Evolutionary conservation across 352 stramenopile genomes (phyloP).

Genomic region (Elongisporangium senticosum): DNA sequence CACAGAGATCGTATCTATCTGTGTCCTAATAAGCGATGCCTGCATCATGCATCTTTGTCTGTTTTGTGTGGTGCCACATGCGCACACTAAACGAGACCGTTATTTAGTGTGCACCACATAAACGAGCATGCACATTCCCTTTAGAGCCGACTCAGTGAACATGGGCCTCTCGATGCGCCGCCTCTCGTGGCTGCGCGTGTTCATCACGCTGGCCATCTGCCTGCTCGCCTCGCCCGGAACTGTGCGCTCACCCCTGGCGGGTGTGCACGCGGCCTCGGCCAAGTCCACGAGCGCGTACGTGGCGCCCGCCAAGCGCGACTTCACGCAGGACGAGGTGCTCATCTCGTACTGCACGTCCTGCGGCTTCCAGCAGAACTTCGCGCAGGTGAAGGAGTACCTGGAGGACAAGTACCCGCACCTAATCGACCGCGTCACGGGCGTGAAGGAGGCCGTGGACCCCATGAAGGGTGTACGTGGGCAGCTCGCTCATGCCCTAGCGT

Average conservation of each 20-base stretch:
- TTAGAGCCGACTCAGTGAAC: background rate
- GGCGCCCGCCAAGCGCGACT: slow-evolving; percentile 15
- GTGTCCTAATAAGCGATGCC: no score
- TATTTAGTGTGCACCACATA: background rate
- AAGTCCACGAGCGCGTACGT: slow-evolving; percentile 8
- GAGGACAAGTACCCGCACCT: slow-evolving; percentile 75
- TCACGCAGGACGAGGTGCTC: slow-evolving; percentile 59
- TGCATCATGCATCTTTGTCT: no score
- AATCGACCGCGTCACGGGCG: slow-evolving; percentile 50
- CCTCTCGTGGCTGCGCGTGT: slow-evolving; percentile 18
- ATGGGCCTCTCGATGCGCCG: slow-evolving; percentile 12
- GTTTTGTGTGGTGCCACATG: no score
- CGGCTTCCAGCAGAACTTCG: slow-evolving; percentile 78
- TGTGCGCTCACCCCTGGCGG: background rate
- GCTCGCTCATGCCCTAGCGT: no score
- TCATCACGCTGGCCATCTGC: slow-evolving; percentile 23
- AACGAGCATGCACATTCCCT: no score
- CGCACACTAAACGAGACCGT: no score
- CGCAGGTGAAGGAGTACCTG: slow-evolving; percentile 57
- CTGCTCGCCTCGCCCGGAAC: slow-evolving; percentile 14
- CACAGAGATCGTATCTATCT: no score
- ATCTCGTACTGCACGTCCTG: slow-evolving; percentile 70
- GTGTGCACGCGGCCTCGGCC: slow-evolving; percentile 8
- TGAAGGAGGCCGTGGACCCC: slow-evolving; percentile 54
- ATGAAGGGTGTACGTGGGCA: slow-evolving; percentile 39